Percentiles rank a stretch among this genome's conserved stretches.
phyloP scores from a whole-genome alignment of 495 filamentous ascomycete genomes.

The Xylaria intraflava region DNA sequence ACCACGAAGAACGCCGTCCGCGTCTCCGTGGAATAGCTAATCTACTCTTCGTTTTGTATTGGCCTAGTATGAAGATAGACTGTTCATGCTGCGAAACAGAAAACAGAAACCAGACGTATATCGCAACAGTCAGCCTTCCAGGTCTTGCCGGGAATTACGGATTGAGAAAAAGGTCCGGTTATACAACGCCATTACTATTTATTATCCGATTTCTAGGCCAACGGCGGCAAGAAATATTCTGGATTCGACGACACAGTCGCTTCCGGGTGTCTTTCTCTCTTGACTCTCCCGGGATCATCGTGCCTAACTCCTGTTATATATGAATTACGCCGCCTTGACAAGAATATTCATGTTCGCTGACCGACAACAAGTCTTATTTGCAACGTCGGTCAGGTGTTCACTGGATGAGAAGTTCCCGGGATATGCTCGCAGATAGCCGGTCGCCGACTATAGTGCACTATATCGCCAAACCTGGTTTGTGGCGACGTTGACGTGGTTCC shows the following conservation, averaged over 20 bases:
- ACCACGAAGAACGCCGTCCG: neutral
- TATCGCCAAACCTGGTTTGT: neutral
- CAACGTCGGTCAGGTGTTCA: neutral
- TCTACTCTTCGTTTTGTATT: neutral
- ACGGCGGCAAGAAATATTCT: constrained; percentile 4
- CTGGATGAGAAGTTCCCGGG: neutral
- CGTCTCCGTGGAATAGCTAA: neutral
- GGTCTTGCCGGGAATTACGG: too few relatives aligned
- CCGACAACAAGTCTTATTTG: neutral
- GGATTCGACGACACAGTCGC: neutral
- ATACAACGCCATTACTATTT: neutral
- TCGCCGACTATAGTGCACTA: neutral
- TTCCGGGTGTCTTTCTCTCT: too few relatives aligned
- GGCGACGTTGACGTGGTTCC: neutral
- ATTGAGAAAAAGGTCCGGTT: neutral
- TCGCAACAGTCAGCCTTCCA: neutral
- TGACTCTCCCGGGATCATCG: too few relatives aligned
- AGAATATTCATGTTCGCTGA: neutral
- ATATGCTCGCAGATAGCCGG: neutral
- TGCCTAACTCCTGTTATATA: too few relatives aligned
- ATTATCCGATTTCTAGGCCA: neutral
- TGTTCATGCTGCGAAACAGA: neutral
- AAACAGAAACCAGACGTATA: neutral
- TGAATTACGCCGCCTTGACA: too few relatives aligned
- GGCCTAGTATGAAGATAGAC: neutral